Evolutionary conservation across 2,329 filamentous ascomycete genomes (phyloP).

Genomic region (Aurifilum marmelostoma): DNA sequence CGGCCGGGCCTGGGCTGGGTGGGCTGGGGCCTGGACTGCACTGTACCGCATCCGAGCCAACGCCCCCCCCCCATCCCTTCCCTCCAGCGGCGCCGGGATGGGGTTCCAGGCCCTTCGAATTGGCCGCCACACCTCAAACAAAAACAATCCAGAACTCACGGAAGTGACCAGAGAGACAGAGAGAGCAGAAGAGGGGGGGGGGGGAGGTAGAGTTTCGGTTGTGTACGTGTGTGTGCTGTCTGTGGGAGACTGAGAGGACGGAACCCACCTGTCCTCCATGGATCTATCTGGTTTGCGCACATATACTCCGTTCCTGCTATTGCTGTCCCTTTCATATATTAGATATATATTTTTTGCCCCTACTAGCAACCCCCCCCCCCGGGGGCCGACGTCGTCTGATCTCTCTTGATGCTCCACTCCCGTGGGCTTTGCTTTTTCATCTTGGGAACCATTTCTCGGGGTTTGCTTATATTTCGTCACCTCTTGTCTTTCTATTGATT

Average conservation of each 20-base stretch:
- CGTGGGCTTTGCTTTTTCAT: not conserved
- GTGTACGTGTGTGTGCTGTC: not conserved
- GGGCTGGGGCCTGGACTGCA: not conserved
- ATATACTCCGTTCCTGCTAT: not conserved
- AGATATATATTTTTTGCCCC: not conserved
- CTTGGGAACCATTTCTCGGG: not conserved
- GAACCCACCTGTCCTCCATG: not conserved
- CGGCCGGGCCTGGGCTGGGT: not conserved
- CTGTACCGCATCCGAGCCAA: not conserved
- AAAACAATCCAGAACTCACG: not conserved
- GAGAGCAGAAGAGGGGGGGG: not conserved
- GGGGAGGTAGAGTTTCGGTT: not conserved
- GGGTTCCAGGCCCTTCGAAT: not conserved
- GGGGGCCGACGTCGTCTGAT: not conserved
- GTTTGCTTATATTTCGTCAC: not conserved
- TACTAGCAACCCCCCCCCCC: not conserved
- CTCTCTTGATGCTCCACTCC: not conserved
- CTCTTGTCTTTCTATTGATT: not conserved
- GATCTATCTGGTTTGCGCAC: not conserved
- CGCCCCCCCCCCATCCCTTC: not conserved
- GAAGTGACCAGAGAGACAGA: not conserved
- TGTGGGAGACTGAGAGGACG: not conserved
- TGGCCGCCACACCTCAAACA: not conserved
- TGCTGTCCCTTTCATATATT: not conserved
- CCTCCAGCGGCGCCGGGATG: not conserved